Evolutionary conservation across 768 basidiomycete genomes (phyloP), one percentile per base, ranked within the genome.

Genomic region (Hydnum rufescens): DNA sequence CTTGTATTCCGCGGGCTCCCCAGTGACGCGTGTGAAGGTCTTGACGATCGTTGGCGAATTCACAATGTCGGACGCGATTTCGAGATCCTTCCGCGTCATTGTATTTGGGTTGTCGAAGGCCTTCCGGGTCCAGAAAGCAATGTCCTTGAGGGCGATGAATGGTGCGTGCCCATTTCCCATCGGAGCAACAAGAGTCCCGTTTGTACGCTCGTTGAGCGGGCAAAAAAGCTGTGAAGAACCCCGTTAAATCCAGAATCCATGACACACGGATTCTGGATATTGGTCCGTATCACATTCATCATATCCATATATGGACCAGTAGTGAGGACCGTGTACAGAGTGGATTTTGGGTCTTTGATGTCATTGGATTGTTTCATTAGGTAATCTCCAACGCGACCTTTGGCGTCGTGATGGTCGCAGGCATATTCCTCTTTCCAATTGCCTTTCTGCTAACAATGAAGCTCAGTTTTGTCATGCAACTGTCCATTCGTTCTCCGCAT

Each of bases 261-360:
- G n/a, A n/a, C n/a, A n/a, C n/a, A n/a, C n/a, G n/a, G n/a, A n/a
- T n/a, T n/a, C n/a, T n/a, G n/a, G n/a, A n/a, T n/a, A n/a, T 5
- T 68, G 68, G 48, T 70, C 68, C 66, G 23, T 48, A 70, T 69
- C 31, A 60, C 62, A 34, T 65, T 60, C n/a, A 70, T 60, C 64
- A 69, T 68, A 43, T 71, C 68, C 57, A 69, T 64, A 55, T 70
- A 70, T 5, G 67, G 66, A 1, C 68, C 66, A 1, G 68, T 64
- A 2, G 66, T 65, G 53, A 70, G 58, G 25, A 63, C 57, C 19
- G 62, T 64, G 67, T 67, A 70, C n/a, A 61, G 61, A 36, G 69
- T 57, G n/a, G n/a, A n/a, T n/a, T n/a, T n/a, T n/a, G n/a, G n/a
- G 23, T 56, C 61, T 26, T 8, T 39, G 8, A 8, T 57, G 23